Percentiles rank a stretch among this genome's conserved stretches.
Evolutionary conservation across 495 filamentous ascomycete species (phyloP).

Genomic region (Clohesyomyces aquaticus): DNA sequence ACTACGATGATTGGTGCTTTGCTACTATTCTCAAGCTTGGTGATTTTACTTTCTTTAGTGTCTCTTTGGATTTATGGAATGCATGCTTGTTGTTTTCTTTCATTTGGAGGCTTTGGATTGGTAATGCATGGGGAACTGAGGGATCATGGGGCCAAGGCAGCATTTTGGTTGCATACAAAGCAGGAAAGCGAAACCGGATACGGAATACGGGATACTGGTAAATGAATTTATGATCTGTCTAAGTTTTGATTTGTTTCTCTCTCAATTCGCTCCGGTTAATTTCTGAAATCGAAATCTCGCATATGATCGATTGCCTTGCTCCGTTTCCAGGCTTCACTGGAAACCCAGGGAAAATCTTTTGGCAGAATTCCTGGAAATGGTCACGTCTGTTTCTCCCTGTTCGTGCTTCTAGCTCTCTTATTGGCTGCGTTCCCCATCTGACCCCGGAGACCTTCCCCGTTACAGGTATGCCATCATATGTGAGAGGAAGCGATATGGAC

Average conservation of each 20-base stretch:
- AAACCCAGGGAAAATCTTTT: too few relatives aligned
- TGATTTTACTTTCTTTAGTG: not conserved
- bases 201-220: not conserved
- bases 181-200: not conserved
- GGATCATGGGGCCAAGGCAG: constrained; percentile 2
- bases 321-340: too few relatives aligned
- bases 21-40: not conserved
- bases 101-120: not conserved
- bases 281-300: too few relatives aligned
- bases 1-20: not conserved
- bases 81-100: not conserved
- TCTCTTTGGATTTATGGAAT: not conserved
- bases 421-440: too few relatives aligned
- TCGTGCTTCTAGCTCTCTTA: too few relatives aligned
- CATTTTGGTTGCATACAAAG: constrained; percentile 6
- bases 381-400: too few relatives aligned
- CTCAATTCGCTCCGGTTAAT: not conserved
- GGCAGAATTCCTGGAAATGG: too few relatives aligned
- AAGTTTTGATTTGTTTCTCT: not conserved
- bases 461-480: too few relatives aligned
- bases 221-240: not conserved
- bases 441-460: too few relatives aligned
- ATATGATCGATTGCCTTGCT: not conserved
- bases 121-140: not conserved
- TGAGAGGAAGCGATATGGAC: too few relatives aligned